phyloP scores from a whole-genome alignment of 495 filamentous ascomycete species.

The Penicillium steckii region DNA sequence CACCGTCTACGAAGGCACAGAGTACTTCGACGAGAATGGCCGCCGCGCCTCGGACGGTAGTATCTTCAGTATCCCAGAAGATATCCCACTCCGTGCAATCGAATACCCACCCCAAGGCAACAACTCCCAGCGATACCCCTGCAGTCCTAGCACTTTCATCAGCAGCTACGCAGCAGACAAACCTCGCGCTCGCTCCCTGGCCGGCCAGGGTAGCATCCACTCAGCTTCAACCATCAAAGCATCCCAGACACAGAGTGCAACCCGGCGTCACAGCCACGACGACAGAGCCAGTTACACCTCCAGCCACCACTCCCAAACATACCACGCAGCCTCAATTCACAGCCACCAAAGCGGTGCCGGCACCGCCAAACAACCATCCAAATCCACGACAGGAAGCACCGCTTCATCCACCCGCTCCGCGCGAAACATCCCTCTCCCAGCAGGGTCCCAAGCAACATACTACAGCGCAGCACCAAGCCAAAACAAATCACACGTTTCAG shows the following conservation, averaged over 20 bases:
- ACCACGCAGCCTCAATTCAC: constrained; percentile 9
- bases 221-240: constrained; percentile 47
- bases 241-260: constrained; percentile 25
- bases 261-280: constrained; percentile 10
- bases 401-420: constrained; percentile 31
- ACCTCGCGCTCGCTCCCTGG: constrained; percentile 26
- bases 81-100: constrained; percentile 41
- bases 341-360: constrained; percentile 2
- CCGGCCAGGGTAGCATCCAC: constrained; percentile 31
- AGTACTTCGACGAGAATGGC: constrained; percentile 36
- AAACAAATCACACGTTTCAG: constrained; percentile 27
- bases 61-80: constrained; percentile 33
- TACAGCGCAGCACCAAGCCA: constrained; percentile 14
- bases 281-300: constrained; percentile 18
- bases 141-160: constrained; percentile 39
- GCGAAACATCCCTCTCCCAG: constrained; percentile 31
- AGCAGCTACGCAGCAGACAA: constrained; percentile 40
- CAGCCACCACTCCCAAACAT: constrained; percentile 16
- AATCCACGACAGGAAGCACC: constrained; percentile 16
- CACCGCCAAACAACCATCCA: not conserved
- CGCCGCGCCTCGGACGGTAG: constrained; percentile 41
- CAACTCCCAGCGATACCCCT: constrained; percentile 27
- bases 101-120: constrained; percentile 38
- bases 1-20: constrained; percentile 43
- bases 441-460: constrained; percentile 15